These are phyloP conservation scores for Microbotryum scabiosae DNA, from an alignment of 1,284 basidiomycete species.

Conservation along the genomic window DNA sequence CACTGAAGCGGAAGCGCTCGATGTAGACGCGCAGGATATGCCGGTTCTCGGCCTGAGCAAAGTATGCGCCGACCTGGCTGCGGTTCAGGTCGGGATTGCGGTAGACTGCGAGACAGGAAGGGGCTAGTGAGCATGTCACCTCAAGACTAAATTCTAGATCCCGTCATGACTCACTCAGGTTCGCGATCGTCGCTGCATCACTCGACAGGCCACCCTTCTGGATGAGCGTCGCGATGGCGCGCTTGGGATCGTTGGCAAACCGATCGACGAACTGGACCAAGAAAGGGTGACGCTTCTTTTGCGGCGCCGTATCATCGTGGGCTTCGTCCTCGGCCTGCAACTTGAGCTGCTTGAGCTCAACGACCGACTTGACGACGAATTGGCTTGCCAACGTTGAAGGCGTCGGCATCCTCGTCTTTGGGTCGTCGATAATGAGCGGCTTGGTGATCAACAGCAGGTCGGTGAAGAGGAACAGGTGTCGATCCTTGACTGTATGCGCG, in stretches of 20 bases:
- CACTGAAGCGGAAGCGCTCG: conserved; percentile 73
- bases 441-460: conserved; percentile 78
- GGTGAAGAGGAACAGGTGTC: conserved; percentile 89
- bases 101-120: conserved; percentile 60
- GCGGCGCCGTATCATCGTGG: conserved; percentile 35
- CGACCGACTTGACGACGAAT: conserved; percentile 79
- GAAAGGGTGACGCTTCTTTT: conserved; percentile 32
- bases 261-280: conserved; percentile 34
- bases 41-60: conserved; percentile 59
- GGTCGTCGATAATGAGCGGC: conserved; percentile 40
- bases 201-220: conserved; percentile 36
- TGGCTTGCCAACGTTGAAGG: conserved; percentile 67
- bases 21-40: conserved; percentile 71
- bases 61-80: conserved; percentile 69
- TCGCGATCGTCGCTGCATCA: conserved; percentile 30
- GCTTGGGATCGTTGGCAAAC: conserved; percentile 47
- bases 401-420: conserved; percentile 41
- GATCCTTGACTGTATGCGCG: conserved; percentile 86
- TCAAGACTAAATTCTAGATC: not conserved
- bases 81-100: conserved; percentile 76
- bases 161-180: conserved; percentile 16
- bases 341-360: conserved; percentile 61
- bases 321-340: conserved; percentile 49
- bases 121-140: conserved; percentile 40
- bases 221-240: conserved; percentile 35